Evolutionary conservation across 2,329 filamentous ascomycete genomes (phyloP), one percentile per base, ranked within the genome.

Genomic region (Penicillium sp.): DNA sequence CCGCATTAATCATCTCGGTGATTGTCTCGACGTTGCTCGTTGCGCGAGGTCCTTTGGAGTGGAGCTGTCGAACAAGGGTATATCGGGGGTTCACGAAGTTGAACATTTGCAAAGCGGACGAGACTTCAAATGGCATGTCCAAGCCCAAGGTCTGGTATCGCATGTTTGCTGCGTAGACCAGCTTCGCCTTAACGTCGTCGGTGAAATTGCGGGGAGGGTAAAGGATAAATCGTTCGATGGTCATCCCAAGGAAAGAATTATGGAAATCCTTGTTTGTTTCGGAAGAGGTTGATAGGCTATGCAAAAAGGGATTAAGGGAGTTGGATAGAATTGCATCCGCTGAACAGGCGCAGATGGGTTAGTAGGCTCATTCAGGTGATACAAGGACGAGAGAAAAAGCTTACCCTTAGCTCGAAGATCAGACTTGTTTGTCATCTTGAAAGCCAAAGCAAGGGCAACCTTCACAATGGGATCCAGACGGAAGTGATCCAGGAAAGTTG

Each of bases 401-500:
- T 69, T 76, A 96, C 93, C 93, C 86, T 97, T 98, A 5, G 88
- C 89, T 70, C 91, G 90, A 52, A 99, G 78, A 72, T 97, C 93
- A 56, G 86, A 78, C 67, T 90, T 91, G 41, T 85, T 85, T n/a
- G 88, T 87, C 60, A 87, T 84, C 75, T 93, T 96, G 75, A 96
- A 96, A 5, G 93, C 91, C 56, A 97, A 81, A 49, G 91, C 91
- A 62, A 99, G 82, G 60, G 96, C 85, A 41, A 91, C 90, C 80
- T 96, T 96, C 69, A 92, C 87, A 47, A 97, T 76, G 10, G 91
- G 87, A 77, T 97, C 93, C 53, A 97, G 83, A 72, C 93, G 92
- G 80, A 99, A 99, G 74, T 98, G 93, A 62, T 96, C 90, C 82
- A 98, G 88, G 72, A 99, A 98, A 2, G 90, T 90, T 2, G 90